Percentiles rank a stretch among this genome's conserved stretches.
Conservation (phyloP, 768 basidiomycete species). For the Naematelia encephala region DNA sequence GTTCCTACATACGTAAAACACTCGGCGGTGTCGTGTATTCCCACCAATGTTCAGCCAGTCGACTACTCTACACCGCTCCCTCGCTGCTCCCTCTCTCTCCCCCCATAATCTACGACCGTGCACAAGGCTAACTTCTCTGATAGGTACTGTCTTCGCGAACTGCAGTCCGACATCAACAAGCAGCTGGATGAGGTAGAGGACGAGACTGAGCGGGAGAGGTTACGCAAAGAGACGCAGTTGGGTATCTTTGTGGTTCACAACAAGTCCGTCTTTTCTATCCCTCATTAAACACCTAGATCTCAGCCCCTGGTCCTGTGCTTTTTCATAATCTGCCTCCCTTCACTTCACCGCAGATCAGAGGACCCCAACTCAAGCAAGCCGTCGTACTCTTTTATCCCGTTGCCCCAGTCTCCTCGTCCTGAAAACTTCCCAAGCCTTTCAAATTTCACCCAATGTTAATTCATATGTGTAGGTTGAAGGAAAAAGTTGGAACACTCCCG, state of each 20-base stretch:
- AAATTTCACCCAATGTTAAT: no score
- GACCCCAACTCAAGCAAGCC: no score
- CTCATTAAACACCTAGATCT: no score
- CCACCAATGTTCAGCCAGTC: slow-evolving; percentile 1
- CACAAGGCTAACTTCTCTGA: background rate
- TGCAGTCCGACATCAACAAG: slow-evolving; percentile 72
- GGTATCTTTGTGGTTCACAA: slow-evolving; percentile 74
- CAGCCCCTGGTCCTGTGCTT: background rate
- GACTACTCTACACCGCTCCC: no score
- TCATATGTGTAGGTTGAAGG: slow-evolving; percentile 68
- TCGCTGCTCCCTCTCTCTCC: no score
- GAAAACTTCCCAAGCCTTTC: no score
- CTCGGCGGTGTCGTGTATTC: no score
- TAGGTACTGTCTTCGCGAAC: slow-evolving; percentile 86
- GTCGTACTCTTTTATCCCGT: no score
- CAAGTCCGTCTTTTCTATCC: slow-evolving; percentile 51
- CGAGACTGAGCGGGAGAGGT: slow-evolving; percentile 69
- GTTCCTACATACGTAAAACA: no score
- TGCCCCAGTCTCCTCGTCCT: no score
- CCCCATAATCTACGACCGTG: background rate
- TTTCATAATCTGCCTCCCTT: no score
- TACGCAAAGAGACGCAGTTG: slow-evolving; percentile 73
- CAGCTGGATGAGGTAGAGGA: slow-evolving; percentile 62
- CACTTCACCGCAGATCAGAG: no score
- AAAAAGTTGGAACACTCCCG: slow-evolving; percentile 74